Evolutionary conservation across 495 filamentous ascomycete species (phyloP).

Genomic region (Penicillium taxi): DNA sequence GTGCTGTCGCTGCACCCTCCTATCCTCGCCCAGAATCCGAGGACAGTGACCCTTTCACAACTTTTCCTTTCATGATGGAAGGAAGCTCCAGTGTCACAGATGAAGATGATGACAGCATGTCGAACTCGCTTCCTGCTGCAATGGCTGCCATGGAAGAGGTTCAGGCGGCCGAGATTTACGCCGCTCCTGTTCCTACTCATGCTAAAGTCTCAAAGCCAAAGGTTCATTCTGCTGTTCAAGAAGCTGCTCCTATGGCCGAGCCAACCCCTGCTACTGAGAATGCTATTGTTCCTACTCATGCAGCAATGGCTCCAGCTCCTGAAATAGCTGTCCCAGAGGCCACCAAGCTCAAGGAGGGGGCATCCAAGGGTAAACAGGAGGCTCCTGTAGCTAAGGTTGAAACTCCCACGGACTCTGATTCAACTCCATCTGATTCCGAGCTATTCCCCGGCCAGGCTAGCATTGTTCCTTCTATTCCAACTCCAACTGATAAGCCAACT

Average conservation of each 20-base stretch:
- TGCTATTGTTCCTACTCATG: background rate
- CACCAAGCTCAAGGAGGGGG: too few relatives aligned
- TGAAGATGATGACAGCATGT: constrained; percentile 13
- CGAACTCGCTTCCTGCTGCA: constrained; percentile 10
- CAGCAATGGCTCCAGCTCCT: too few relatives aligned
- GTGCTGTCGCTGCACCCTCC: constrained; percentile 15
- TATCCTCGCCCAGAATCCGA: constrained; percentile 5
- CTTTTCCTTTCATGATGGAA: constrained; percentile 14
- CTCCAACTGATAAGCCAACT: too few relatives aligned
- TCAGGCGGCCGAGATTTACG: constrained; percentile 1
- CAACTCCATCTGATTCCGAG: too few relatives aligned
- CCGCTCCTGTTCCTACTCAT: constrained; percentile 1
- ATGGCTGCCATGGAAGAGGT: constrained; percentile 11
- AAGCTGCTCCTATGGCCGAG: background rate
- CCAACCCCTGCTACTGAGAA: background rate
- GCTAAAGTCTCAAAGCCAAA: background rate
- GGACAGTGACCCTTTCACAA: constrained; percentile 9
- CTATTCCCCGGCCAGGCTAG: too few relatives aligned
- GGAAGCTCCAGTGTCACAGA: constrained; percentile 4
- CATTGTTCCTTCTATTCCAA: too few relatives aligned
- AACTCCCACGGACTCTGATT: too few relatives aligned
- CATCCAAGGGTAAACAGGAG: too few relatives aligned
- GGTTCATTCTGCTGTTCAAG: background rate
- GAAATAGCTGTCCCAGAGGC: too few relatives aligned
- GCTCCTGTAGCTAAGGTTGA: too few relatives aligned